Conservation (phyloP, 345 rosid genomes). For the Eucalyptus guilfoylei region DNA sequence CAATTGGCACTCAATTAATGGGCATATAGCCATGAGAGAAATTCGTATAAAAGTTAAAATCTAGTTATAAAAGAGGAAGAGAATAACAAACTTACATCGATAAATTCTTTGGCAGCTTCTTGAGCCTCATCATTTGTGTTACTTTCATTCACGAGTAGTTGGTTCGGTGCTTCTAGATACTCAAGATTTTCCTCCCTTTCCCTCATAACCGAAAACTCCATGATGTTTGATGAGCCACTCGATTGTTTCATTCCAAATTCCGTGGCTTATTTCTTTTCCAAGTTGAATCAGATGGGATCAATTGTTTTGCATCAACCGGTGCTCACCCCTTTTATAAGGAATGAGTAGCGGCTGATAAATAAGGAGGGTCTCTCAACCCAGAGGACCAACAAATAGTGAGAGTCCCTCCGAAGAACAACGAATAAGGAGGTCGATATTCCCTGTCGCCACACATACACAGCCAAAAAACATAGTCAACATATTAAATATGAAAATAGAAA, state of each 20-base stretch:
- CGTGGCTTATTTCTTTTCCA: slow-evolving; percentile 44
- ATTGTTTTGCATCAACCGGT: background rate
- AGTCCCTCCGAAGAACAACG: too few species aligned
- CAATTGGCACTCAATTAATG: background rate
- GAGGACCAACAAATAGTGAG: background rate
- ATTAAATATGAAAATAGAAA: background rate
- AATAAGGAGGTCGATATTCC: too few species aligned
- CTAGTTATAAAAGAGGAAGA: background rate
- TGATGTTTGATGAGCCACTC: slow-evolving; percentile 44
- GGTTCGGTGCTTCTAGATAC: slow-evolving; percentile 50
- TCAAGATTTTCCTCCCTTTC: slow-evolving; percentile 80
- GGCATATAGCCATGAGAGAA: background rate
- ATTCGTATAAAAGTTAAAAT: background rate
- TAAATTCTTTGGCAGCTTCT: slow-evolving; percentile 70
- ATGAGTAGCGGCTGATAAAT: background rate
- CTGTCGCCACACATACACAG: too few species aligned
- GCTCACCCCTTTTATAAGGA: background rate
- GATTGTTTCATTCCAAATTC: slow-evolving; percentile 66
- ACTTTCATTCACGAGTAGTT: slow-evolving; percentile 68
- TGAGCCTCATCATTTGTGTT: slow-evolving; percentile 83
- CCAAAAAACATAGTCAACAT: background rate
- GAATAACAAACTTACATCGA: slow-evolving; percentile 29
- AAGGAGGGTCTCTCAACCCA: background rate
- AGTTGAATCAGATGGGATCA: slow-evolving; percentile 8
- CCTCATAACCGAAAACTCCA: slow-evolving; percentile 41